Evolutionary conservation across 1,284 basidiomycete genomes (phyloP).

Genomic region (Ganoderma lingzhi): DNA sequence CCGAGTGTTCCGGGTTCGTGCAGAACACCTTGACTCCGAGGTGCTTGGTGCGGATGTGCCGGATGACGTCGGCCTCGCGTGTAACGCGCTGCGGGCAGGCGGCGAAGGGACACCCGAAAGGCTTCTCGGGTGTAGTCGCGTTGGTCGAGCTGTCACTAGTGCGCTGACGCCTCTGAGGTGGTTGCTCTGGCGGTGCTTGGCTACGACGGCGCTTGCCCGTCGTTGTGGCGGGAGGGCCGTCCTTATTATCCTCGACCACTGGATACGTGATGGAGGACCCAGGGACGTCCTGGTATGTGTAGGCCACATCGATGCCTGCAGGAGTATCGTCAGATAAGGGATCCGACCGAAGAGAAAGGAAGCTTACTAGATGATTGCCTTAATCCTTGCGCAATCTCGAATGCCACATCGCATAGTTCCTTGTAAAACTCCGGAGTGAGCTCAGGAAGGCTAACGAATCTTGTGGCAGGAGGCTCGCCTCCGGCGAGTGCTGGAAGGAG

Average conservation of each 20-base stretch:
- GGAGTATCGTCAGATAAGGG: neutral
- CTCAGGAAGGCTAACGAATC: neutral
- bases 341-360: too few species aligned
- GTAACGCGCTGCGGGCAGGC: neutral
- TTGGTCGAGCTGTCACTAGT: neutral
- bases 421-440: neutral
- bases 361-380: neutral
- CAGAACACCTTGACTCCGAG: neutral
- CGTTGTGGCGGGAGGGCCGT: neutral
- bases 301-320: neutral
- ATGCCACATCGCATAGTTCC: neutral
- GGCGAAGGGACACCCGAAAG: neutral
- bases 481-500: neutral
- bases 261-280: neutral
- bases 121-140: neutral
- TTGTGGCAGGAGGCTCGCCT: neutral
- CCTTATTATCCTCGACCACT: too few species aligned
- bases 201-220: neutral
- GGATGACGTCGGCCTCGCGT: slow-evolving; percentile 3
- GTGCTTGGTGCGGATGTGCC: slow-evolving; percentile 16
- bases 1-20: neutral
- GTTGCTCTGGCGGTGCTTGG: neutral
- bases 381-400: neutral
- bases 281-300: neutral
- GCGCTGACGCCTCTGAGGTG: neutral